A percentile compares a stretch with the other conserved stretches of the same genome.
Evolutionary conservation across 441 rosid species (phyloP).

Genomic region (Mallotus japonicus): DNA sequence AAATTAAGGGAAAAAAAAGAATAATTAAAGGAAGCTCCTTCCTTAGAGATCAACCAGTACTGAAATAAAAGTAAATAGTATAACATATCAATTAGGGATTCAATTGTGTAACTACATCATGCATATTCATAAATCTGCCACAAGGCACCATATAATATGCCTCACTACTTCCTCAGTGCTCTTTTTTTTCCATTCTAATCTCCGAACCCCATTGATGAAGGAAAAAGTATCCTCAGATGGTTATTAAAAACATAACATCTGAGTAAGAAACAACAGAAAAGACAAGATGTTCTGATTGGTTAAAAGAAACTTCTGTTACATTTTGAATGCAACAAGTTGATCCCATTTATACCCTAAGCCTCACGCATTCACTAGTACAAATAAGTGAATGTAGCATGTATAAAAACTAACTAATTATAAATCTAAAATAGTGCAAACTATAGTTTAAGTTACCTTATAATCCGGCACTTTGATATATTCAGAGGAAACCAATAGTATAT

Average conservation of each 20-base stretch:
- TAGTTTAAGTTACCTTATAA: conserved; percentile 51
- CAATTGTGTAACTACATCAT: background rate
- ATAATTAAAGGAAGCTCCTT: background rate
- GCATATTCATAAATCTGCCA: background rate
- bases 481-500: conserved; percentile 78
- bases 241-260: background rate
- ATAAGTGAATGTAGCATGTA: background rate
- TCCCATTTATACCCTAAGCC: background rate
- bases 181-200: background rate
- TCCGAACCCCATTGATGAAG: background rate
- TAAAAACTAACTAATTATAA: background rate
- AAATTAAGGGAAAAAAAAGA: background rate
- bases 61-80: no score
- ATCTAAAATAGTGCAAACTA: conserved; percentile 1
- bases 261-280: background rate
- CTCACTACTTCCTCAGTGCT: background rate
- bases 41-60: background rate
- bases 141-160: background rate
- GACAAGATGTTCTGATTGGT: background rate
- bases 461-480: conserved; percentile 89
- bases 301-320: background rate
- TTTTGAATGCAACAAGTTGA: background rate
- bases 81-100: background rate
- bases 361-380: background rate
- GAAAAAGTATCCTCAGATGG: background rate